These are phyloP conservation scores for Taiwanofungus camphoratus DNA, from an alignment of 1,284 basidiomycete species.

Conservation along the genomic window DNA sequence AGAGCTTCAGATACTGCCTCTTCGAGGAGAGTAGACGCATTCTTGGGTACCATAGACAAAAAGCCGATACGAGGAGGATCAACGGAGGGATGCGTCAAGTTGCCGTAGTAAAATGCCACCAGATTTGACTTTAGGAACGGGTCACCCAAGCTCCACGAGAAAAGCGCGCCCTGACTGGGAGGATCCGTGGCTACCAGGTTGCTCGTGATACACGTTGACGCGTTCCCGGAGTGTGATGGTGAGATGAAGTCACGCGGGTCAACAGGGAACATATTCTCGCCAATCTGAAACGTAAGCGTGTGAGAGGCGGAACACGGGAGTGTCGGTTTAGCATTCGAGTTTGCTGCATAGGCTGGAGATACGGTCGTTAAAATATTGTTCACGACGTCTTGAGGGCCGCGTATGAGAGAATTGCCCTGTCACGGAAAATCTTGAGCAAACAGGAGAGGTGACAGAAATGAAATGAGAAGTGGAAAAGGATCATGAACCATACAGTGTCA, in stretches of 20 bases:
- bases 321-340: conserved; percentile 20
- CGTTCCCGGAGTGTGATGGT: conserved; percentile 32
- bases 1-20: conserved; percentile 36
- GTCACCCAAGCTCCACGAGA: conserved; percentile 36
- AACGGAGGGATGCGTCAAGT: conserved; percentile 53
- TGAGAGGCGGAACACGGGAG: conserved; percentile 45
- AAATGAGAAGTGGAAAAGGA: background rate
- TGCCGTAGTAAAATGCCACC: conserved; percentile 58
- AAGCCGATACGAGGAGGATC: conserved; percentile 69
- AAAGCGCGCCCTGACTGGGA: conserved; percentile 32
- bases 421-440: conserved; percentile 2
- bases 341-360: conserved; percentile 30
- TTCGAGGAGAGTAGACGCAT: conserved; percentile 38
- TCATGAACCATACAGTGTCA: conserved; percentile 37
- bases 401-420: conserved; percentile 36
- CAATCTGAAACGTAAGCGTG: conserved; percentile 54
- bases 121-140: conserved; percentile 37
- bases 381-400: conserved; percentile 34
- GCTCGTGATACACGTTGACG: conserved; percentile 38
- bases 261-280: conserved; percentile 55
- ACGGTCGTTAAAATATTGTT: conserved; percentile 34
- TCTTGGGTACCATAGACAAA: conserved; percentile 54
- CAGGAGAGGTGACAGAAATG: background rate
- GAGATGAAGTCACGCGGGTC: conserved; percentile 60
- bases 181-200: conserved; percentile 53